Percentiles rank a stretch among this genome's conserved stretches.
These are phyloP conservation scores for Alternaria novae-zelandiae DNA, from an alignment of 2,329 filamentous ascomycete genomes.

Conservation along the genomic window DNA sequence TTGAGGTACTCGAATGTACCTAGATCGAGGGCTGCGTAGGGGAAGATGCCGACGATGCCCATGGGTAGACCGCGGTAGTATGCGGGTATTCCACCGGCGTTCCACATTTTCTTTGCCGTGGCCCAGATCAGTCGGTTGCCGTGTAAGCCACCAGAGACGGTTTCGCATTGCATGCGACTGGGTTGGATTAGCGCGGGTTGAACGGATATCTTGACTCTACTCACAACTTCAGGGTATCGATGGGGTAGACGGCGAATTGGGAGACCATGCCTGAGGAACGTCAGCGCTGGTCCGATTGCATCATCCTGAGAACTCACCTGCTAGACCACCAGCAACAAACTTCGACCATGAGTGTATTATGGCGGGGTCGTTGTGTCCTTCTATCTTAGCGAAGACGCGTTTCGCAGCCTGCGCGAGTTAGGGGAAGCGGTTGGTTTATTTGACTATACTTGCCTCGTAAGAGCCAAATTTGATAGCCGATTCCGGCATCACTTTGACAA, in stretches of 20 bases:
- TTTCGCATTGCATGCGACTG: slow-evolving; percentile 90
- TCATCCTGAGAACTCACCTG: slow-evolving; percentile 54
- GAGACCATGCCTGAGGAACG: slow-evolving; percentile 73
- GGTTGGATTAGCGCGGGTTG: slow-evolving; percentile 12
- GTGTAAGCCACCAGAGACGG: slow-evolving; percentile 80
- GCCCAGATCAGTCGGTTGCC: slow-evolving; percentile 83
- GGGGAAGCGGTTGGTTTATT: neutral
- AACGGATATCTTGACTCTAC: slow-evolving; percentile 24
- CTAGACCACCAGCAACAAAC: slow-evolving; percentile 87
- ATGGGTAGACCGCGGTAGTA: slow-evolving; percentile 94
- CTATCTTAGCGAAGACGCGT: slow-evolving; percentile 80
- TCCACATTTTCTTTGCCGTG: slow-evolving; percentile 87
- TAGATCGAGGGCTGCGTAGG: slow-evolving; percentile 95
- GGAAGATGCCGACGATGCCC: slow-evolving; percentile 95
- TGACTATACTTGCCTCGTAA: slow-evolving; percentile 69
- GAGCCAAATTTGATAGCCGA: slow-evolving; percentile 98
- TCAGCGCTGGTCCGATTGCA: neutral
- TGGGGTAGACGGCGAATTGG: slow-evolving; percentile 94
- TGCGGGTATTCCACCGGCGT: slow-evolving; percentile 72
- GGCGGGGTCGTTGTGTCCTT: slow-evolving; percentile 84
- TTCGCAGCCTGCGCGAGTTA: slow-evolving; percentile 71
- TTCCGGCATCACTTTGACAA: slow-evolving; percentile 98
- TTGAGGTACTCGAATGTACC: slow-evolving; percentile 96
- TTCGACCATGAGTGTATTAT: slow-evolving; percentile 83
- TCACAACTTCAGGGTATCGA: slow-evolving; percentile 81